These are phyloP conservation scores for Beauveria sp. DNA, from an alignment of 2,329 filamentous ascomycete genomes.

Conservation along the genomic window DNA sequence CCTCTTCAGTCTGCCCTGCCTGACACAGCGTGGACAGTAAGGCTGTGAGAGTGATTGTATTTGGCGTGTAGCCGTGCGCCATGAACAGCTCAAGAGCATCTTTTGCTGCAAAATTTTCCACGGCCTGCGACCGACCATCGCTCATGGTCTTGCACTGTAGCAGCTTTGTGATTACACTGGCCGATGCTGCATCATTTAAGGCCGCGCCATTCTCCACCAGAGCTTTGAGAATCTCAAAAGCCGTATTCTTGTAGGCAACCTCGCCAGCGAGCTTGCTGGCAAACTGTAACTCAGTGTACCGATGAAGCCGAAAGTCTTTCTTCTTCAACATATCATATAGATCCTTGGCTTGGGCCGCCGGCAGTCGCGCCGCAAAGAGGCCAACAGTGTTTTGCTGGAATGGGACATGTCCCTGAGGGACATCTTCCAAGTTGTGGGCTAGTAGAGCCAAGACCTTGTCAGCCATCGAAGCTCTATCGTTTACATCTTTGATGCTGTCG, in stretches of 20 bases:
- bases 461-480: slow-evolving; percentile 19
- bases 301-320: slow-evolving; percentile 25
- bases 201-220: slow-evolving; percentile 32
- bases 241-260: slow-evolving; percentile 30
- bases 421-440: slow-evolving; percentile 22
- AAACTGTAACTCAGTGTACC: slow-evolving; percentile 40
- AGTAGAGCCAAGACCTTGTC: slow-evolving; percentile 24
- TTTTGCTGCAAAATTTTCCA: slow-evolving; percentile 21
- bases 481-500: slow-evolving; percentile 12
- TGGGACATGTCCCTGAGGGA: slow-evolving; percentile 23
- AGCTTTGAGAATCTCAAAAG: slow-evolving; percentile 34
- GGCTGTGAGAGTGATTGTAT: slow-evolving; percentile 56
- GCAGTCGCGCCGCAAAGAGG: slow-evolving; percentile 22
- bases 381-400: slow-evolving; percentile 33
- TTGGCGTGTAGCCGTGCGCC: slow-evolving; percentile 53
- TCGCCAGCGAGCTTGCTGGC: slow-evolving; percentile 37
- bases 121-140: slow-evolving; percentile 18
- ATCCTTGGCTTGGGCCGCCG: slow-evolving; percentile 23
- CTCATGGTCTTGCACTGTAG: slow-evolving; percentile 30
- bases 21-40: slow-evolving; percentile 65
- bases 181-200: slow-evolving; percentile 38
- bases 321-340: slow-evolving; percentile 29
- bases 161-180: slow-evolving; percentile 52
- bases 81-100: slow-evolving; percentile 37
- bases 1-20: slow-evolving; percentile 30